These are phyloP conservation scores for Acorus calamus DNA, from an alignment of 106 monocot genomes.

Conservation along the genomic window DNA sequence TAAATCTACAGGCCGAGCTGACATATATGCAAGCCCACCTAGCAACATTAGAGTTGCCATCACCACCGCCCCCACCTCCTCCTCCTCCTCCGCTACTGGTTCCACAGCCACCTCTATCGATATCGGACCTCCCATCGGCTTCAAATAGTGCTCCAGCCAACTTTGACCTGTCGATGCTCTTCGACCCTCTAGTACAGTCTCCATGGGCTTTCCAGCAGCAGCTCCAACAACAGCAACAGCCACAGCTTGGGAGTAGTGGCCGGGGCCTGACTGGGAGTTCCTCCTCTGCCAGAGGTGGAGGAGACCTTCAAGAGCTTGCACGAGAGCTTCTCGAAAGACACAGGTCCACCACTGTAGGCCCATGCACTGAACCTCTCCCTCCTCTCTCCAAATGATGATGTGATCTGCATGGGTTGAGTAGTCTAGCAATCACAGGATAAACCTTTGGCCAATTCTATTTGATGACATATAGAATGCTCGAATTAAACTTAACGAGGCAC, in stretches of 20 bases:
- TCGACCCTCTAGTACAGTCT: constrained; percentile 33
- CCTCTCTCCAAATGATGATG: constrained; percentile 10
- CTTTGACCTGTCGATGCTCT: constrained; percentile 67
- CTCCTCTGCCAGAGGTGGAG: constrained; percentile 1
- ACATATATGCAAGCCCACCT: constrained; percentile 79
- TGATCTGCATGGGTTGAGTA: too few species aligned
- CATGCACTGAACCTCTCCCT: background rate
- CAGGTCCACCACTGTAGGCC: constrained; percentile 9
- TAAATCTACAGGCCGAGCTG: constrained; percentile 76
- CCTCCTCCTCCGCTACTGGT: constrained; percentile 21
- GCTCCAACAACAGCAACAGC: constrained; percentile 24
- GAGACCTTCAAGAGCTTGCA: constrained; percentile 53
- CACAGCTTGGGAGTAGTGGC: background rate
- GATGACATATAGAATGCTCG: too few species aligned
- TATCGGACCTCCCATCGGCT: constrained; percentile 58
- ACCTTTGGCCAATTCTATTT: too few species aligned
- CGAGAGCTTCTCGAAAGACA: constrained; percentile 50
- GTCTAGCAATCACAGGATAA: too few species aligned
- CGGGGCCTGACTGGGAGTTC: background rate
- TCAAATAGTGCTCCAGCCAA: constrained; percentile 11
- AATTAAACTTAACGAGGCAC: too few species aligned
- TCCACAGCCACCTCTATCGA: constrained; percentile 32
- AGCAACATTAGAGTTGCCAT: constrained; percentile 66
- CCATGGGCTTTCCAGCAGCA: constrained; percentile 20
- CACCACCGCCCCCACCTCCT: constrained; percentile 38